Conservation (phyloP, 2,329 filamentous ascomycete genomes). For the Colletotrichum coccodes region DNA sequence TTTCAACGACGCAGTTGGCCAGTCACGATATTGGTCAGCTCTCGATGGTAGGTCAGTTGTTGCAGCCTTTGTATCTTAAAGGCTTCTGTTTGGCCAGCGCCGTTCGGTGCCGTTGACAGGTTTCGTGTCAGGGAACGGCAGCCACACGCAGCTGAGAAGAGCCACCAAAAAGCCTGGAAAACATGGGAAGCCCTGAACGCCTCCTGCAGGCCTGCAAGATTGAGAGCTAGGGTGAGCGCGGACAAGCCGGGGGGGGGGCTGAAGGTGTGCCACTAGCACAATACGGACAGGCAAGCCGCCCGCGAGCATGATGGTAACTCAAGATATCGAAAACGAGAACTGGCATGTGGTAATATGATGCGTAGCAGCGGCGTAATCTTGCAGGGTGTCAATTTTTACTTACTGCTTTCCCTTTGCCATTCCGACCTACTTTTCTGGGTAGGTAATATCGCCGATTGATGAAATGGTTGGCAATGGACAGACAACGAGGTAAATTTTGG, state of each 20-base stretch:
- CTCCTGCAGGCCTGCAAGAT: conserved; percentile 29
- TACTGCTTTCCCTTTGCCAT: conserved; percentile 8
- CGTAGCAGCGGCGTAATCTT: conserved; percentile 3
- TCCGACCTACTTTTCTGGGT: conserved; percentile 8
- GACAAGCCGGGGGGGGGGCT: conserved; percentile 7
- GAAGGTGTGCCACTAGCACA: conserved; percentile 16
- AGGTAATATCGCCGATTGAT: not conserved
- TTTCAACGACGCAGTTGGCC: not conserved
- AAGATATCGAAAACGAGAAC: conserved; percentile 29
- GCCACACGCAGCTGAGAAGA: conserved; percentile 11
- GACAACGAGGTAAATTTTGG: conserved; percentile 9
- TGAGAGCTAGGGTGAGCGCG: conserved; percentile 17
- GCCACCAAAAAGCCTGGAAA: conserved; percentile 18
- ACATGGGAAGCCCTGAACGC: conserved; percentile 9
- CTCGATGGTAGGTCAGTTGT: not conserved
- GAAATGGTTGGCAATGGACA: not conserved
- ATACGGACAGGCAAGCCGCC: not conserved
- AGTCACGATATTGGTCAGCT: not conserved
- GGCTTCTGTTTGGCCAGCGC: conserved; percentile 17
- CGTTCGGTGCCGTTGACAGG: conserved; percentile 22
- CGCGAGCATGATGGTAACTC: not conserved
- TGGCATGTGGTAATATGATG: conserved; percentile 23
- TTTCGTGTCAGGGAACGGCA: conserved; percentile 23
- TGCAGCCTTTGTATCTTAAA: not conserved
- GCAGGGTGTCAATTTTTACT: not conserved